Evolutionary conservation across 164 flowering plant genomes (phyloP).

Genomic region (Stephania cephalantha): DNA sequence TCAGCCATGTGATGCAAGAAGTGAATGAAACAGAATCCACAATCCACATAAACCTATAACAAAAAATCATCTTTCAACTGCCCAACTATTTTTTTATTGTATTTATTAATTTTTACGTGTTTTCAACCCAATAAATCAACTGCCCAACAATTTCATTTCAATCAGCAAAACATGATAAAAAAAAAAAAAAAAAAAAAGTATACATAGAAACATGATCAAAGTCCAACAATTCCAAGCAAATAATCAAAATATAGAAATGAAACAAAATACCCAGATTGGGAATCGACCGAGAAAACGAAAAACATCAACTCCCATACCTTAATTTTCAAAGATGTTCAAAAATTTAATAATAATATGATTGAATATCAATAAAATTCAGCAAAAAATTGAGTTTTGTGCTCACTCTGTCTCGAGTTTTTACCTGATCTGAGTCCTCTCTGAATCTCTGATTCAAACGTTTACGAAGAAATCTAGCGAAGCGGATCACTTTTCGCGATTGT

Average conservation of each 20-base stretch:
- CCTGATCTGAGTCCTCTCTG: not conserved
- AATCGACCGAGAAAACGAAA: not conserved
- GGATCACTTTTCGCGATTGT: too few species aligned
- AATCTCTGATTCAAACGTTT: too few species aligned
- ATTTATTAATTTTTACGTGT: too few species aligned
- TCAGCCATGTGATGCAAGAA: too few species aligned
- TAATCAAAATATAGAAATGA: not conserved
- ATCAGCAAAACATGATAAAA: not conserved
- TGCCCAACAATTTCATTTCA: not conserved
- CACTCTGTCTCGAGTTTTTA: not conserved
- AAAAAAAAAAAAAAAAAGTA: too few species aligned
- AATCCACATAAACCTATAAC: not conserved
- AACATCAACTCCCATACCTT: not conserved
- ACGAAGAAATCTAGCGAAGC: too few species aligned
- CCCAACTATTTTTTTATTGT: not conserved
- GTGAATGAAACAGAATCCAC: too few species aligned
- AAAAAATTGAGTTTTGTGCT: not conserved
- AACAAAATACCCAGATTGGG: not conserved
- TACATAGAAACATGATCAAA: too few species aligned
- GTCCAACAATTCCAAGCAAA: not conserved
- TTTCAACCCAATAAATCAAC: not conserved
- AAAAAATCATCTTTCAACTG: not conserved
- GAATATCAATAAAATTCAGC: not conserved
- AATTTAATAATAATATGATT: not conserved
- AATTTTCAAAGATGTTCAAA: not conserved